Evolutionary conservation across 2,329 filamentous ascomycete species (phyloP).

Genomic region (Sordariomycetes sp.): DNA sequence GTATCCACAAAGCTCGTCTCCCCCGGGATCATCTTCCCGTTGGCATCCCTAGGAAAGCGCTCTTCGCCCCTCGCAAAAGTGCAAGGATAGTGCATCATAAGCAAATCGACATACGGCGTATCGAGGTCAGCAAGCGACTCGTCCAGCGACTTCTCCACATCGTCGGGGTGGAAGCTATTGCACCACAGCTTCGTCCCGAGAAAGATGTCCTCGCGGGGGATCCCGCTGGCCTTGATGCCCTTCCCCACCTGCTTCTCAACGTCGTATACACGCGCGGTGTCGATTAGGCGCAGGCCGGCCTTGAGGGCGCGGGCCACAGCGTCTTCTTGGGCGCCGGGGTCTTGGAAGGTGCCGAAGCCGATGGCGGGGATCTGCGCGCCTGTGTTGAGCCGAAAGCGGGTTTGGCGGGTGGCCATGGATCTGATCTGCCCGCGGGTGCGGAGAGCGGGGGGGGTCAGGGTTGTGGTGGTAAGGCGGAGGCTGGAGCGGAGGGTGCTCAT

Average conservation of each 20-base stretch:
- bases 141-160: constrained; percentile 15
- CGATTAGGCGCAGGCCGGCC: constrained; percentile 41
- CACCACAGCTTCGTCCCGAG: constrained; percentile 19
- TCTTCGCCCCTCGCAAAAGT: constrained; percentile 11
- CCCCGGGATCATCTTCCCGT: constrained; percentile 10
- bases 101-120: constrained; percentile 17
- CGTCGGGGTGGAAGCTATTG: constrained; percentile 15
- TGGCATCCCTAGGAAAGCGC: constrained; percentile 9
- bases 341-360: constrained; percentile 22
- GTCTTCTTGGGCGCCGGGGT: constrained; percentile 14
- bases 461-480: no score
- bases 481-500: no score
- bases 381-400: constrained; percentile 11
- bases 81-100: constrained; percentile 15
- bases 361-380: constrained; percentile 15
- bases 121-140: constrained; percentile 16
- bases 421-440: neutral
- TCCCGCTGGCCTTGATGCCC: constrained; percentile 21
- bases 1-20: constrained; percentile 13
- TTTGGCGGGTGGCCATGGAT: neutral
- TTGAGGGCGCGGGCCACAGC: constrained; percentile 41
- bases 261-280: constrained; percentile 46
- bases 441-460: neutral
- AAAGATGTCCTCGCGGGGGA: constrained; percentile 15
- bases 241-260: constrained; percentile 39